Conservation (phyloP, 768 basidiomycete genomes). For the Pleurotus djamor region DNA sequence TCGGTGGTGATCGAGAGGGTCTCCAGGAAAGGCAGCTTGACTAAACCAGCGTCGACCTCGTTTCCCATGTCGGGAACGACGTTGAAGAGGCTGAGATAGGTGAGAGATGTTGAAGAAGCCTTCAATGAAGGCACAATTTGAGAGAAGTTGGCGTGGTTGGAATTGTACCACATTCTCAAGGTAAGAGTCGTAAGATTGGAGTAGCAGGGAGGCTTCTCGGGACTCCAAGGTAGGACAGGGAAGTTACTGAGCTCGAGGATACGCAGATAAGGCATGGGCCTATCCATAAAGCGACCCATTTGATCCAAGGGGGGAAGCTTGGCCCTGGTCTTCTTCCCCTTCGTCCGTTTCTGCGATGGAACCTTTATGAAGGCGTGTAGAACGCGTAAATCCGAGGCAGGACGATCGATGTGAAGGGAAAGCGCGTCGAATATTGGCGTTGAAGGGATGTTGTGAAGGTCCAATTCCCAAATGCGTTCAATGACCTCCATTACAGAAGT, state of each 20-base stretch:
- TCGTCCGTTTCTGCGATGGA: not conserved
- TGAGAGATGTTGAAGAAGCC: not conserved
- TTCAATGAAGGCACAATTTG: not conserved
- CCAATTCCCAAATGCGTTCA: not conserved
- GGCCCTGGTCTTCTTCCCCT: not conserved
- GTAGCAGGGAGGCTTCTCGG: not conserved
- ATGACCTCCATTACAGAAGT: not conserved
- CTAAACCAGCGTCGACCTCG: not conserved
- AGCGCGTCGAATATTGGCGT: not conserved
- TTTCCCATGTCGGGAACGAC: not conserved
- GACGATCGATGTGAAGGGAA: not conserved
- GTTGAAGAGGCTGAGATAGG: not conserved
- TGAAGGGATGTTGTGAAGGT: not conserved
- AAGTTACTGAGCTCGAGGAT: not conserved
- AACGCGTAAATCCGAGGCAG: not conserved
- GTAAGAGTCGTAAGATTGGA: not conserved
- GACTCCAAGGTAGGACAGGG: not conserved
- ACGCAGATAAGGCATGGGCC: not conserved
- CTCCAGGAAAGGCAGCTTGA: not conserved
- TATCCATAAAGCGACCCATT: not conserved
- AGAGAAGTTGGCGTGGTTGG: not conserved
- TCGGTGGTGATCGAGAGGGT: not conserved
- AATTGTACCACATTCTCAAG: not conserved
- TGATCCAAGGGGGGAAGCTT: not conserved
- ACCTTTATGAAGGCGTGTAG: not conserved